Evolutionary conservation across 768 basidiomycete genomes (phyloP).

Genomic region (Leucosporidium scottii): DNA sequence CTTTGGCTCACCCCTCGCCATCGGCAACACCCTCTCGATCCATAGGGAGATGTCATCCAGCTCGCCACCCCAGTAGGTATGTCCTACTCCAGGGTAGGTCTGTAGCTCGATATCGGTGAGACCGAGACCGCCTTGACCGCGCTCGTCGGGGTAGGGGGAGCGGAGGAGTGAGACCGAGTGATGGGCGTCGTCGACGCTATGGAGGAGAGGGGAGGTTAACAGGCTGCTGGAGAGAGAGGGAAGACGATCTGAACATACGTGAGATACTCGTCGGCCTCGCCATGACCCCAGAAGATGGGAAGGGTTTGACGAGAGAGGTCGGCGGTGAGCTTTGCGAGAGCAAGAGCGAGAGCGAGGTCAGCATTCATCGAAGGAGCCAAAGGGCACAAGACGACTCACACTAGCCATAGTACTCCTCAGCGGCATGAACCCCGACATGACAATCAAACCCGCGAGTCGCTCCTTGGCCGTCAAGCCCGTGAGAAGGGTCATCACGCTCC

Average conservation of each 20-base stretch:
- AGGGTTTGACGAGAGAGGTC: slow-evolving; percentile 17
- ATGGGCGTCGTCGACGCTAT: slow-evolving; percentile 14
- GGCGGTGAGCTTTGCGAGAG: slow-evolving; percentile 7
- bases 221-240: not conserved
- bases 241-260: slow-evolving; percentile 1
- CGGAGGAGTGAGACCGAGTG: slow-evolving; percentile 7
- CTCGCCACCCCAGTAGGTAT: slow-evolving; percentile 7
- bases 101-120: slow-evolving; percentile 3
- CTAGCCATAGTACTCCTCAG: slow-evolving; percentile 7
- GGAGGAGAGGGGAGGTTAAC: not conserved
- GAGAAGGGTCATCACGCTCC: slow-evolving; percentile 10
- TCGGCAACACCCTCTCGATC: not conserved
- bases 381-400: not conserved
- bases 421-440: slow-evolving; percentile 16
- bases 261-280: slow-evolving; percentile 10
- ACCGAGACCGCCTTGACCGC: slow-evolving; percentile 4
- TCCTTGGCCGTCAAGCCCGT: slow-evolving; percentile 14
- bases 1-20: not conserved
- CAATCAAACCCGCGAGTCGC: slow-evolving; percentile 9
- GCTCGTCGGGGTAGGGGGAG: not conserved
- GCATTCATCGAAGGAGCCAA: not conserved
- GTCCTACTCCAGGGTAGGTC: slow-evolving; percentile 6
- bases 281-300: slow-evolving; percentile 28
- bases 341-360: not conserved
- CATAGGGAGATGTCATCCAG: not conserved